Percentiles rank a stretch among this genome's conserved stretches.
Conservation (phyloP, 345 rosid species). For the Turritis glabra region DNA sequence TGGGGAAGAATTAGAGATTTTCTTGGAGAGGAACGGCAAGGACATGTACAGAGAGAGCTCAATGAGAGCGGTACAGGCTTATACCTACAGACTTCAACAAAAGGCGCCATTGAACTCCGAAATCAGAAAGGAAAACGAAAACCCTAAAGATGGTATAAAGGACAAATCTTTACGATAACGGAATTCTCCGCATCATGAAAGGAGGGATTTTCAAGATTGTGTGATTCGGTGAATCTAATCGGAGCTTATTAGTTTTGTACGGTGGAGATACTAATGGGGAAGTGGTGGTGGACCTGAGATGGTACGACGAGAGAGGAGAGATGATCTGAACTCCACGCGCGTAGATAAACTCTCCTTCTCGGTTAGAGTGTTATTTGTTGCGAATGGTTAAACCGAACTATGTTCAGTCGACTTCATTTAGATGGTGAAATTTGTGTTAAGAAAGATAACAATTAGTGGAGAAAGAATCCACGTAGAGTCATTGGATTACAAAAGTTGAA, state of each 20-base stretch:
- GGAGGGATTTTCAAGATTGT: slow-evolving; percentile 22
- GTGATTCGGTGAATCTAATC: slow-evolving; percentile 36
- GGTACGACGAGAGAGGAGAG: slow-evolving; percentile 28
- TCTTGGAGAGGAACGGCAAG: slow-evolving; percentile 44
- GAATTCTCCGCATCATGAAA: background rate
- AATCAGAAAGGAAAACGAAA: background rate
- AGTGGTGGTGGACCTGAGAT: slow-evolving; percentile 9
- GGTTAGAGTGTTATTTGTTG: background rate
- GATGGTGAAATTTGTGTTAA: background rate
- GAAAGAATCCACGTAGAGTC: slow-evolving; percentile 19
- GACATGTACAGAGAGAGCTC: slow-evolving; percentile 47
- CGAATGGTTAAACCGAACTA: background rate
- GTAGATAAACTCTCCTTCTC: background rate
- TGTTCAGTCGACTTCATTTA: background rate
- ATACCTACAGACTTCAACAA: slow-evolving; percentile 45
- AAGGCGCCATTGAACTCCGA: slow-evolving; percentile 45
- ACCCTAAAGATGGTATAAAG: background rate
- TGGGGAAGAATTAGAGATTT: slow-evolving; percentile 42
- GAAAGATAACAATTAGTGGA: slow-evolving; percentile 5
- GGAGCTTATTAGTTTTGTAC: slow-evolving; percentile 19
- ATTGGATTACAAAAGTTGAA: slow-evolving; percentile 17
- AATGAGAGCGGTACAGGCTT: slow-evolving; percentile 46
- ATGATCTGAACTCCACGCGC: slow-evolving; percentile 20
- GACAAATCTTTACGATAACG: slow-evolving; percentile 1
- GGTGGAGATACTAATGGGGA: slow-evolving; percentile 16